Evolutionary conservation across 2,329 filamentous ascomycete species (phyloP).

Genomic region (Pleochaeta shiraiana): DNA sequence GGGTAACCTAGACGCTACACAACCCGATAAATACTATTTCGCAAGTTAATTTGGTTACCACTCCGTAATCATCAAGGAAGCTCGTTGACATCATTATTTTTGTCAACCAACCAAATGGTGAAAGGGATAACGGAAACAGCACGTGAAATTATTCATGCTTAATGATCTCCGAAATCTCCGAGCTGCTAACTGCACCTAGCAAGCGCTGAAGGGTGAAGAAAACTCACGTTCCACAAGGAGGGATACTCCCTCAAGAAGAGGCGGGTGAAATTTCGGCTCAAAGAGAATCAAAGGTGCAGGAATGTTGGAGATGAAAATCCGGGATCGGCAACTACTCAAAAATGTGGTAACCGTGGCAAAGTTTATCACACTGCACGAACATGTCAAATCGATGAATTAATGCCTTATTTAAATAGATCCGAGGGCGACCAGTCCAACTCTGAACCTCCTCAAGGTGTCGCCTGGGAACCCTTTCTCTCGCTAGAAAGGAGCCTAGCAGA

Average conservation of each 20-base stretch:
- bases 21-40: too few species aligned
- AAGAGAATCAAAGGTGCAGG: background rate
- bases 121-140: too few species aligned
- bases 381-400: background rate
- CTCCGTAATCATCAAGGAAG: too few species aligned
- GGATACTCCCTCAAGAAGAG: background rate
- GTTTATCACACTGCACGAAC: background rate
- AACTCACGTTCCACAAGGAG: background rate
- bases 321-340: background rate
- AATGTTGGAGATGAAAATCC: background rate
- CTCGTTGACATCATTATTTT: slow-evolving; percentile 14
- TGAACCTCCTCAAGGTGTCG: too few species aligned
- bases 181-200: background rate
- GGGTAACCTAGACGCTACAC: too few species aligned
- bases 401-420: background rate
- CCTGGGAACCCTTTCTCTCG: too few species aligned
- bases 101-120: background rate
- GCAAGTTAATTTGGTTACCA: too few species aligned
- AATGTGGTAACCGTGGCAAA: background rate
- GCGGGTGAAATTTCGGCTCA: background rate
- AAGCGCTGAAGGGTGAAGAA: background rate
- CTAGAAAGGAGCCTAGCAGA: too few species aligned
- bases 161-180: background rate
- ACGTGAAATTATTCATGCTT: too few species aligned
- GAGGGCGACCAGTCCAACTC: too few species aligned